phyloP scores from a whole-genome alignment of 495 filamentous ascomycete species.

The Podospora didyma region DNA sequence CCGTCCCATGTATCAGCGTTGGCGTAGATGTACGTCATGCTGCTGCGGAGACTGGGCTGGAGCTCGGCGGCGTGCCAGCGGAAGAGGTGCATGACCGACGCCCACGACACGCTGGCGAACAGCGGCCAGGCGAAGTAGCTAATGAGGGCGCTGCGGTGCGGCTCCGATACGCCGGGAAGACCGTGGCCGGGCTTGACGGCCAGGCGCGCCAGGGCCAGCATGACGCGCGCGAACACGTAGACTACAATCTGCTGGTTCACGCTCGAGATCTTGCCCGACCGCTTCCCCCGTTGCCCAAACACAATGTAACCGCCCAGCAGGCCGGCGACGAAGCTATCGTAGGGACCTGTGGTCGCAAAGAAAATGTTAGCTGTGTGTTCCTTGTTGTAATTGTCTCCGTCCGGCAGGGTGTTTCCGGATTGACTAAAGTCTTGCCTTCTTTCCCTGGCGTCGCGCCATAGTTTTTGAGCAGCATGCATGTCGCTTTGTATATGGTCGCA shows the following conservation, averaged over 20 bases:
- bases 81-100: slow-evolving; percentile 91
- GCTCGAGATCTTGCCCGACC: slow-evolving; percentile 61
- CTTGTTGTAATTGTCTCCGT: background rate
- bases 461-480: slow-evolving; percentile 66
- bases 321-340: slow-evolving; percentile 86
- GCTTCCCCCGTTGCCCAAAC: slow-evolving; percentile 64
- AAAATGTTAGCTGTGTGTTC: background rate
- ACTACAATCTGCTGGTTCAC: slow-evolving; percentile 98
- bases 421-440: slow-evolving; percentile 36
- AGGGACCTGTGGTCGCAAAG: slow-evolving; percentile 48
- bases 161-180: slow-evolving; percentile 40
- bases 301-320: slow-evolving; percentile 87
- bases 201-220: slow-evolving; percentile 77
- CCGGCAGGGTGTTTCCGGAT: background rate
- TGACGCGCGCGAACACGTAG: slow-evolving; percentile 92
- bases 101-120: slow-evolving; percentile 89
- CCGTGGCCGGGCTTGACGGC: slow-evolving; percentile 61
- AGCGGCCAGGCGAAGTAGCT: slow-evolving; percentile 77
- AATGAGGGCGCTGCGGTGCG: slow-evolving; percentile 39
- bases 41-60: slow-evolving; percentile 84
- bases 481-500: slow-evolving; percentile 80
- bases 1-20: slow-evolving; percentile 81
- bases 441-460: slow-evolving; percentile 56
- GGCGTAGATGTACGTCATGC: slow-evolving; percentile 96
- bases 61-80: slow-evolving; percentile 84